phyloP scores from a whole-genome alignment of 768 basidiomycete genomes.

The Pleurotus salmoneostramineus region DNA sequence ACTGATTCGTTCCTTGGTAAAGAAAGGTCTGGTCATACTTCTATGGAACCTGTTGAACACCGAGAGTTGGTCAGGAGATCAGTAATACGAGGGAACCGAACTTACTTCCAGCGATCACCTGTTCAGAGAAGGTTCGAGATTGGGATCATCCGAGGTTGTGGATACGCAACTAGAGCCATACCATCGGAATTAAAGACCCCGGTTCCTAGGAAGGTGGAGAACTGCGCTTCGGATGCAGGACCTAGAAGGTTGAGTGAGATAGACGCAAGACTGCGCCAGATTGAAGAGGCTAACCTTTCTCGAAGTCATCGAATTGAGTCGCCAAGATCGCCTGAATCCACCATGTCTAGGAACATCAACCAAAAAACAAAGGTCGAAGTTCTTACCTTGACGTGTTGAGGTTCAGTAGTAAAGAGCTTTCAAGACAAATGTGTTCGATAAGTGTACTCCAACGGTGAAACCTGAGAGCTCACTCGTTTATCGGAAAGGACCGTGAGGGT shows the following conservation, averaged over 20 bases:
- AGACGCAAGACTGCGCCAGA: background rate
- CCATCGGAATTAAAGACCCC: slow-evolving; percentile 46
- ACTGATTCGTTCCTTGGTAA: slow-evolving; percentile 32
- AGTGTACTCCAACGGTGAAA: background rate
- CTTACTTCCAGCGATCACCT: slow-evolving; percentile 72
- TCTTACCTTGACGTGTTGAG: slow-evolving; percentile 41
- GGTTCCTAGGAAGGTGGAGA: slow-evolving; percentile 22
- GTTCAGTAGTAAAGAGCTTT: slow-evolving; percentile 39
- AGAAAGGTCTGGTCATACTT: slow-evolving; percentile 40
- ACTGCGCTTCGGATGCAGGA: slow-evolving; percentile 16
- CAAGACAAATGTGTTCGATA: background rate
- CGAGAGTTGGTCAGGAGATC: background rate
- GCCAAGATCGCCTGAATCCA: slow-evolving; percentile 33
- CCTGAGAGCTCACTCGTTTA: slow-evolving; percentile 21
- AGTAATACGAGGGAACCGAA: background rate
- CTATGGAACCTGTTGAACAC: slow-evolving; percentile 30
- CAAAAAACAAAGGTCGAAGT: background rate
- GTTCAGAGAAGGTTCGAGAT: background rate
- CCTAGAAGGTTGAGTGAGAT: background rate
- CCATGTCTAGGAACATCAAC: background rate
- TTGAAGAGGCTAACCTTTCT: slow-evolving; percentile 28
- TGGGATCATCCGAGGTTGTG: background rate
- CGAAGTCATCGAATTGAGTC: slow-evolving; percentile 44
- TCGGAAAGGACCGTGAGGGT: slow-evolving; percentile 23
- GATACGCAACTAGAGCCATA: slow-evolving; percentile 6